Conservation (phyloP, 345 rosid genomes). For the Melaleuca alternifolia region DNA sequence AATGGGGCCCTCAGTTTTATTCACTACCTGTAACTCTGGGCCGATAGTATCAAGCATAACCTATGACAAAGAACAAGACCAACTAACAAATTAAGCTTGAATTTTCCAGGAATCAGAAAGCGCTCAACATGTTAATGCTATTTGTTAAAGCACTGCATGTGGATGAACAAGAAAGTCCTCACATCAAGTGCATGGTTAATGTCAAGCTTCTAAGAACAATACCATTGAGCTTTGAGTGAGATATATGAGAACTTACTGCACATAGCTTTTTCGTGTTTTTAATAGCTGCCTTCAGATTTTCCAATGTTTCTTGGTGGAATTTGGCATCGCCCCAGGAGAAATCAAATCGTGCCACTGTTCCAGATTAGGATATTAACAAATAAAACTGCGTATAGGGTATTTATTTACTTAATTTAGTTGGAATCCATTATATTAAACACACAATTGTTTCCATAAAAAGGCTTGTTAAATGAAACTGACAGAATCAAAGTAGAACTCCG, state of each 20-base stretch:
- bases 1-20: constrained; percentile 36
- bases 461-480: not conserved
- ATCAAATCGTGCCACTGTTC: constrained; percentile 56
- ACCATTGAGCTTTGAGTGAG: not conserved
- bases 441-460: not conserved
- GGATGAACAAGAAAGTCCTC: not conserved
- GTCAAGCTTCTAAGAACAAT: not conserved
- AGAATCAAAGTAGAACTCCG: not conserved
- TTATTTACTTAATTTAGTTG: not conserved
- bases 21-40: constrained; percentile 57
- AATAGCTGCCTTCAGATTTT: constrained; percentile 44
- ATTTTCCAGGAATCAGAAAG: not conserved
- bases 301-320: constrained; percentile 63
- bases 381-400: not conserved
- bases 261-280: constrained; percentile 57
- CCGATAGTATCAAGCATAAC: constrained; percentile 69
- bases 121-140: not conserved
- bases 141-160: not conserved
- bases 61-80: constrained; percentile 16
- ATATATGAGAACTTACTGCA: constrained; percentile 30
- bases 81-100: not conserved
- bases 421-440: not conserved
- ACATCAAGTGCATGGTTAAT: not conserved
- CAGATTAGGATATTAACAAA: not conserved
- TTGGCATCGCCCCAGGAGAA: constrained; percentile 62